Conservation (phyloP, 176 grass and related monocot species). For the Aegilops tauschii region DNA sequence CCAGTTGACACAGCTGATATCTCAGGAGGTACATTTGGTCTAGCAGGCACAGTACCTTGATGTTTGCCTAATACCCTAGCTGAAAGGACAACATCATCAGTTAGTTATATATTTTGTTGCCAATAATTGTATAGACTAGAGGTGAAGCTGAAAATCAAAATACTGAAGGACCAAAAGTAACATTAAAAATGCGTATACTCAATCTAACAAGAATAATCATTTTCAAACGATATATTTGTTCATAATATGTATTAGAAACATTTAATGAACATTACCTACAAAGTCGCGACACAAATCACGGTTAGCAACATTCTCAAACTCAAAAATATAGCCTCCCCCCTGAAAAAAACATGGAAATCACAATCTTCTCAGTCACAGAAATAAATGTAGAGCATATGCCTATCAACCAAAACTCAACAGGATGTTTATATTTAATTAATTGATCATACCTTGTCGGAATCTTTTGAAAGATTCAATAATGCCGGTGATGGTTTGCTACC, state of each 20-base stretch:
- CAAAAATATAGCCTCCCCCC: constrained; percentile 92
- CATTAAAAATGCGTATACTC: neutral
- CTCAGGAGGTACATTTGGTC: constrained; percentile 50
- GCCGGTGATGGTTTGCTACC: constrained; percentile 78
- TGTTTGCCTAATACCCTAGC: constrained; percentile 86
- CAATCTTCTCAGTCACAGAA: neutral
- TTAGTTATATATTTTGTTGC: constrained; percentile 16
- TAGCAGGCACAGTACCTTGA: constrained; percentile 44
- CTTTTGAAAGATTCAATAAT: constrained; percentile 90
- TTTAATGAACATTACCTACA: constrained; percentile 62
- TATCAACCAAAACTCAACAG: constrained; percentile 16
- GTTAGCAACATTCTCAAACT: constrained; percentile 76
- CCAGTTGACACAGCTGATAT: constrained; percentile 47
- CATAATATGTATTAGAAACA: neutral
- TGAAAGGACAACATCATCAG: constrained; percentile 29
- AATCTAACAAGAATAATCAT: neutral
- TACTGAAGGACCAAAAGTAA: constrained; percentile 4
- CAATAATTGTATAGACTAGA: constrained; percentile 9
- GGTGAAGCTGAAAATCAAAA: neutral
- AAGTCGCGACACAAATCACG: constrained; percentile 72
- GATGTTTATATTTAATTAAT: constrained; percentile 17
- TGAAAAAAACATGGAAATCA: constrained; percentile 19
- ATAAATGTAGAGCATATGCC: neutral
- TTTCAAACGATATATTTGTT: neutral
- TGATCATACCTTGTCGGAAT: constrained; percentile 74